phyloP scores from a whole-genome alignment of 2,329 filamentous ascomycete species.

The Orbilia blumenaviensis region DNA sequence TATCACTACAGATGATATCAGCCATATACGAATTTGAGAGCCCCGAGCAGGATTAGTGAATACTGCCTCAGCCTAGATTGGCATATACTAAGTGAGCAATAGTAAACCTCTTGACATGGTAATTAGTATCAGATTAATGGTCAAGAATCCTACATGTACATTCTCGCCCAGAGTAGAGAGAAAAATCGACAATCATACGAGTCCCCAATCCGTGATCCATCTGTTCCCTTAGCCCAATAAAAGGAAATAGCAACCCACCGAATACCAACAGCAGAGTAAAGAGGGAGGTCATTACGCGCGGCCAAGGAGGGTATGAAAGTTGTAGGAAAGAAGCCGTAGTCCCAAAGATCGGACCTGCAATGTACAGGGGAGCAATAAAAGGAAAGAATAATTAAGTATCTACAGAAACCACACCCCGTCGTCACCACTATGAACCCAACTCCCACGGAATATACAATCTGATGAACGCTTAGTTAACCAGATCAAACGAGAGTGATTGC shows the following conservation, averaged over 20 bases:
- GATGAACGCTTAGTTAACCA: neutral
- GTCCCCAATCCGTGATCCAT: neutral
- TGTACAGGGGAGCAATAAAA: constrained; percentile 37
- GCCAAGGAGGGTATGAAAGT: neutral
- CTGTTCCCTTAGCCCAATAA: neutral
- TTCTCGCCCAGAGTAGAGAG: constrained; percentile 1
- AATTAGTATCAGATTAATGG: neutral
- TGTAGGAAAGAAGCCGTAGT: neutral
- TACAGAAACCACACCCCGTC: constrained; percentile 24
- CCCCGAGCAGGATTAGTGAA: no score
- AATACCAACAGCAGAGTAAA: neutral
- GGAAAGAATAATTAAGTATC: constrained; percentile 52
- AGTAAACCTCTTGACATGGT: no score
- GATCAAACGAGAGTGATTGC: neutral
- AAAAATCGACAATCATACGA: neutral
- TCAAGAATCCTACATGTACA: neutral
- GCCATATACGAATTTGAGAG: no score
- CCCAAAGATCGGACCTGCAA: constrained; percentile 23
- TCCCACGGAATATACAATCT: constrained; percentile 8
- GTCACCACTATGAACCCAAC: neutral
- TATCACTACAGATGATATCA: no score
- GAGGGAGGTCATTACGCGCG: neutral
- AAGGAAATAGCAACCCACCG: no score
- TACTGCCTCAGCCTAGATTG: neutral
- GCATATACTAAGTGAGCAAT: neutral